These are phyloP conservation scores for Zanthoxylum bungeanum DNA, from an alignment of 345 rosid genomes.

Conservation along the genomic window DNA sequence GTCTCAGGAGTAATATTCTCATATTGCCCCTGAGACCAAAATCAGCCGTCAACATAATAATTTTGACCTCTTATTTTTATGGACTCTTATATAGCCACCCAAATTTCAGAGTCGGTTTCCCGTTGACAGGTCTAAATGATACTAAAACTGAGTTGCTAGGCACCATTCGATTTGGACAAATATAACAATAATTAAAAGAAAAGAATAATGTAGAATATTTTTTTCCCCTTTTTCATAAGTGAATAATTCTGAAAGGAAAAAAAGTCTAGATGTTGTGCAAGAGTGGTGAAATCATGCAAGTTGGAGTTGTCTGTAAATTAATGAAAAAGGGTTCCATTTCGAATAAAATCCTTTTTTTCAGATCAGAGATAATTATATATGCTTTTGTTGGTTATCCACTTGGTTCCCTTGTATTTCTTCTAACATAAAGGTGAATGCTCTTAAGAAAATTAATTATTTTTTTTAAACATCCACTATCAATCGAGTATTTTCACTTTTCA, in stretches of 20 bases:
- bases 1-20: too few species aligned
- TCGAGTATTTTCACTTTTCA: too few species aligned
- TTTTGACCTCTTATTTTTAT: too few species aligned
- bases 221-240: background rate
- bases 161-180: slow-evolving; percentile 20
- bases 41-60: too few species aligned
- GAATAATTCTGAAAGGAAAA: background rate
- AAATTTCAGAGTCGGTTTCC: too few species aligned
- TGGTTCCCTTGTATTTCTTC: background rate
- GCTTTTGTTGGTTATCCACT: slow-evolving; percentile 8
- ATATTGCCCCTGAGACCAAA: too few species aligned
- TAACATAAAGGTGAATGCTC: background rate
- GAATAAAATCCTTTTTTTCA: slow-evolving; percentile 33
- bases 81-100: too few species aligned
- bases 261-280: slow-evolving; percentile 6
- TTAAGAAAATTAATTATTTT: background rate
- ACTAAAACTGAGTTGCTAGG: slow-evolving; percentile 25
- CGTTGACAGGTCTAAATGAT: too few species aligned
- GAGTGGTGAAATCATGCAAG: slow-evolving; percentile 17
- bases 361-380: slow-evolving; percentile 17
- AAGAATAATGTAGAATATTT: background rate
- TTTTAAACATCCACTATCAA: background rate
- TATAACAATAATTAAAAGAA: background rate
- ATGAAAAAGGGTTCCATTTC: background rate
- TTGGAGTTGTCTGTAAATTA: slow-evolving; percentile 11